A percentile compares a stretch with the other conserved stretches of the same genome.
Conservation (phyloP, 768 basidiomycete species). For the Chalciporus sphaerocephalus region DNA sequence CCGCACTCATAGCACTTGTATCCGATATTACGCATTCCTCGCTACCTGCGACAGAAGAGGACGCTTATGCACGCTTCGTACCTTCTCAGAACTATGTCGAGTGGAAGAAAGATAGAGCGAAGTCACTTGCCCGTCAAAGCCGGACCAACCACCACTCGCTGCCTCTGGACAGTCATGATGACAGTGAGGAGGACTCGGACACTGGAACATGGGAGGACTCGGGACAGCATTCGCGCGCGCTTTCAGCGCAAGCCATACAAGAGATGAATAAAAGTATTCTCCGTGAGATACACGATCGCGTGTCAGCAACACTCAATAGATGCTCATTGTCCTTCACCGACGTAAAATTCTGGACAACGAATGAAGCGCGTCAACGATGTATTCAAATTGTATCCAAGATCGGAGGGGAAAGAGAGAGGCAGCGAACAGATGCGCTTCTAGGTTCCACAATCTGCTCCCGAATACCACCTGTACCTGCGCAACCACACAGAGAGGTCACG, state of each 20-base stretch:
- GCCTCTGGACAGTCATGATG: conserved; percentile 9
- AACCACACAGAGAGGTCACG: background rate
- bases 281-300: conserved; percentile 54
- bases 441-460: conserved; percentile 14
- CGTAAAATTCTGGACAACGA: conserved; percentile 76
- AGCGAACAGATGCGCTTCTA: conserved; percentile 62
- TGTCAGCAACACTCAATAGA: conserved; percentile 21
- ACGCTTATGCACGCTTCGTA: conserved; percentile 61
- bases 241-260: conserved; percentile 67
- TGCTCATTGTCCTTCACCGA: background rate
- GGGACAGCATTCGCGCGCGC: conserved; percentile 60
- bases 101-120: conserved; percentile 46
- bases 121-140: conserved; percentile 7
- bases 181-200: background rate
- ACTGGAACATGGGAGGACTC: conserved; percentile 28
- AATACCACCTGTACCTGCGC: conserved; percentile 9
- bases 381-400: conserved; percentile 77
- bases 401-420: conserved; percentile 64
- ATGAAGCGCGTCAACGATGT: conserved; percentile 69
- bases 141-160: conserved; percentile 2
- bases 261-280: conserved; percentile 66
- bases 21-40: conserved; percentile 77
- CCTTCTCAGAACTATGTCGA: conserved; percentile 53
- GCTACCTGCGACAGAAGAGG: conserved; percentile 52
- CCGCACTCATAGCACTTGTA: conserved; percentile 76